These are phyloP conservation scores for Oryza nivara DNA, from an alignment of 176 grass and related monocot species.

Conservation along the genomic window DNA sequence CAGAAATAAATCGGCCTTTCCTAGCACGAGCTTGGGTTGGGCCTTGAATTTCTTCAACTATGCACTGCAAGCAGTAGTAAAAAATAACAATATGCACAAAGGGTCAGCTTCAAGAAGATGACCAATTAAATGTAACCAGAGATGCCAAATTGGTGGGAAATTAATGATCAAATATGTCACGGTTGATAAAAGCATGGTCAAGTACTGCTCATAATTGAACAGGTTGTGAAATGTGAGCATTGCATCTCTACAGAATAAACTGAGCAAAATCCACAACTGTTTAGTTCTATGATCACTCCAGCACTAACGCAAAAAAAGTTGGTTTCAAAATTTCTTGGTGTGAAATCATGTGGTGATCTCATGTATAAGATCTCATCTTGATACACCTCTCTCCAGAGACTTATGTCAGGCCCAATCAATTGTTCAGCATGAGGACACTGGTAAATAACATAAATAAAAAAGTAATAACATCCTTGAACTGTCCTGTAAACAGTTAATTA, in stretches of 20 bases:
- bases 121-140: conserved; percentile 8
- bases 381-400: background rate
- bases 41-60: conserved; percentile 97
- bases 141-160: conserved; percentile 11
- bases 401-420: conserved; percentile 2
- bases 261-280: background rate
- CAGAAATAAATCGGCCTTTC: conserved; percentile 99
- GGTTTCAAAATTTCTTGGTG: background rate
- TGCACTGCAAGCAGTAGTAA: conserved; percentile 68
- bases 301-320: background rate
- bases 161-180: background rate
- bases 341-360: conserved; percentile 7
- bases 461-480: background rate
- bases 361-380: background rate
- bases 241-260: background rate
- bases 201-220: conserved; percentile 31
- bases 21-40: conserved; percentile 83
- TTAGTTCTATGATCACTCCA: background rate
- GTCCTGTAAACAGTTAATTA: background rate
- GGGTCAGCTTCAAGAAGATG: background rate
- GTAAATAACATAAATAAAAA: background rate
- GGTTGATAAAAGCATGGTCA: conserved; percentile 11
- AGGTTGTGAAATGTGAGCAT: background rate
- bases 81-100: conserved; percentile 21
- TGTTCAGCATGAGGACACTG: background rate